Evolutionary conservation across 2,329 filamentous ascomycete genomes (phyloP).

Genomic region (Ascochyta rabiei): DNA sequence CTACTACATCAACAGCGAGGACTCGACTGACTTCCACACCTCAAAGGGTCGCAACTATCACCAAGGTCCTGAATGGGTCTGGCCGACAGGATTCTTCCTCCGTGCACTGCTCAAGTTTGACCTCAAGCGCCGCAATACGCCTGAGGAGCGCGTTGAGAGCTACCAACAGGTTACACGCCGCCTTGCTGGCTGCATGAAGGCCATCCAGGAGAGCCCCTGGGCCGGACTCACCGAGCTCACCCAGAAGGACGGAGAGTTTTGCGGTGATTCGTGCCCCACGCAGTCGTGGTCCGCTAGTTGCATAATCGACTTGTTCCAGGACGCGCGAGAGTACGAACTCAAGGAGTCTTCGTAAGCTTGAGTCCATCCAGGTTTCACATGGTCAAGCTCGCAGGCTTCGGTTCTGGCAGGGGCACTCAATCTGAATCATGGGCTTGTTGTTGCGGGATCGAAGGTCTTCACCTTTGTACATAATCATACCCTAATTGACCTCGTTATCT

Average conservation of each 20-base stretch:
- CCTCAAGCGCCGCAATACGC: slow-evolving; percentile 69
- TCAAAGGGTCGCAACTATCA: slow-evolving; percentile 97
- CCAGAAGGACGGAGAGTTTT: slow-evolving; percentile 83
- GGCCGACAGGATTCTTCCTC: slow-evolving; percentile 95
- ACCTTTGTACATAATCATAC: slow-evolving; percentile 2
- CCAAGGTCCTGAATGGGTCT: slow-evolving; percentile 97
- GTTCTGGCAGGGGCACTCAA: background rate
- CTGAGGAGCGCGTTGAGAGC: slow-evolving; percentile 77
- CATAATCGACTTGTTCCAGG: slow-evolving; percentile 94
- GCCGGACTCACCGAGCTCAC: slow-evolving; percentile 92
- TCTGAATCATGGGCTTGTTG: background rate
- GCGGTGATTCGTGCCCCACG: slow-evolving; percentile 90
- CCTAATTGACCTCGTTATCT: background rate
- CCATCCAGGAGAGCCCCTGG: slow-evolving; percentile 82
- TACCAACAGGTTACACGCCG: slow-evolving; percentile 93
- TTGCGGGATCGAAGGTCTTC: background rate
- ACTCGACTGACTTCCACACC: slow-evolving; percentile 88
- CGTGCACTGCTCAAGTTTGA: slow-evolving; percentile 92
- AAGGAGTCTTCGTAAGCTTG: slow-evolving; percentile 13
- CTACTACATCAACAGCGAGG: slow-evolving; percentile 93
- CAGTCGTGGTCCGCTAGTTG: slow-evolving; percentile 97
- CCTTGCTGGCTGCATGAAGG: slow-evolving; percentile 81
- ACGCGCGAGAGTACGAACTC: slow-evolving; percentile 62
- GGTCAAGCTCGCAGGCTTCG: background rate
- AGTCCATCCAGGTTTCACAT: background rate